Evolutionary conservation across 2,329 filamentous ascomycete genomes (phyloP), one percentile per base, ranked within the genome.

Genomic region (Fusarium sterilihyphosum): DNA sequence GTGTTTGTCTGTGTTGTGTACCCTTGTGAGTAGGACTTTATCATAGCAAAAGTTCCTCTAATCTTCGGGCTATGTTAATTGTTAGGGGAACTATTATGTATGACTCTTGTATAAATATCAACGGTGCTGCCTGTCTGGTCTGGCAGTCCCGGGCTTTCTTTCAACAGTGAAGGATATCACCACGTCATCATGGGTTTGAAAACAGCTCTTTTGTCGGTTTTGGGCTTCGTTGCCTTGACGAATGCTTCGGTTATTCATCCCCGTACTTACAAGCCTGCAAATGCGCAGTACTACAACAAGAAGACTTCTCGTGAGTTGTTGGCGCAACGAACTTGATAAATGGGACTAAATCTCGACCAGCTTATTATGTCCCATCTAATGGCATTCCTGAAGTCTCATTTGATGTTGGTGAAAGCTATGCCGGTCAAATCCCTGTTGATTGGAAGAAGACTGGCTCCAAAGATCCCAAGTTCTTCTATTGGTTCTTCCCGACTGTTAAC

Each of bases 401-500:
- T 9, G 65, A 70, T 13, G n/a, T 70, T 5, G 67, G 67, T 5
- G 67, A 70, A 14, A 70, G 67, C 20, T 70, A 70, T 18, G 67
- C 67, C 0, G 67, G 67, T 0, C 67, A 70, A 6, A 70, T 70
- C 14, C 67, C 67, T 1, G 58, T 76, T 29, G 49, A 77, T 10
- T 18, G 75, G 8, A 70, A 65, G 8, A 62, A 75, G 14, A 57
- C 54, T 3, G 61, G 66, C 2, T 49, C 56, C 14, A 59, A 70
- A 7, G 69, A 75, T 16, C 56, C 73, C 11, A 77, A 75, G 16
- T 75, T 77, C 54, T 75, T 72, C 10, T 77, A 73, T 33, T 77
- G 74, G 74, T 77, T 77, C 20, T 75, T 77, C 14, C 74, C 74
- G 1, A 77, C 74, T 4, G 73, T 72, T 6, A 77, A 77, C 20